phyloP scores from a whole-genome alignment of 345 rosid species.

The Syzygium oleosum region DNA sequence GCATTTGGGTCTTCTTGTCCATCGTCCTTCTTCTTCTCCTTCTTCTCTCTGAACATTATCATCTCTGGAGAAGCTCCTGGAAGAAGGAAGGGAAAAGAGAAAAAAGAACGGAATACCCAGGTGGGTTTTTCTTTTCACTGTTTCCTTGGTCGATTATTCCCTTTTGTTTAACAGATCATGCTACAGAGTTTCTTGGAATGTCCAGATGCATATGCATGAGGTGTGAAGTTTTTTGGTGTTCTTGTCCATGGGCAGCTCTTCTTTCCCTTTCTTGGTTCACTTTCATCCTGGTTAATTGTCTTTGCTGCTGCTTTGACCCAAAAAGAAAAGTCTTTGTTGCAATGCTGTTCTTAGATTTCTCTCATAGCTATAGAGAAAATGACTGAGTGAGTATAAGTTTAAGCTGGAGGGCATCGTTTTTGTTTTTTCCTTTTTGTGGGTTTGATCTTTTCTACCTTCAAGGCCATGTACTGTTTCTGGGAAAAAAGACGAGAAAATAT shows the following conservation, averaged over 20 bases:
- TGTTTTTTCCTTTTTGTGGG: not conserved
- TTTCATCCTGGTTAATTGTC: not conserved
- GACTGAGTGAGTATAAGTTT: not conserved
- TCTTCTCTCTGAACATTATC: not conserved
- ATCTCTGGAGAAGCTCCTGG: not conserved
- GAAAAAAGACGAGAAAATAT: not conserved
- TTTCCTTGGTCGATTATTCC: not conserved
- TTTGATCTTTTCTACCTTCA: not conserved
- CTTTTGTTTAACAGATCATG: not conserved
- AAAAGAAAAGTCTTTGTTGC: not conserved
- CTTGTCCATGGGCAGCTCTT: not conserved
- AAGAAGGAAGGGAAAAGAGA: not conserved
- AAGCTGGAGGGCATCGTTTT: not conserved
- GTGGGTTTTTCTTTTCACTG: conserved; percentile 8
- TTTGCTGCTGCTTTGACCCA: not conserved
- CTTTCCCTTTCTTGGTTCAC: not conserved
- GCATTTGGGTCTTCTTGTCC: not conserved
- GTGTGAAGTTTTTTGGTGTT: not conserved
- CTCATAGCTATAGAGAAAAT: not conserved
- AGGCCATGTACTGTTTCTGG: not conserved
- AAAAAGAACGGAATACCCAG: not conserved
- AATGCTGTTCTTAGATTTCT: not conserved
- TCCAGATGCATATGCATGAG: not conserved
- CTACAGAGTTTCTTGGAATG: not conserved
- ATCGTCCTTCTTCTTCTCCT: not conserved